Percentiles rank a stretch among this genome's conserved stretches.
phyloP scores from a whole-genome alignment of 1,139 yeast genomes.

The Chernovozyma aurita region DNA sequence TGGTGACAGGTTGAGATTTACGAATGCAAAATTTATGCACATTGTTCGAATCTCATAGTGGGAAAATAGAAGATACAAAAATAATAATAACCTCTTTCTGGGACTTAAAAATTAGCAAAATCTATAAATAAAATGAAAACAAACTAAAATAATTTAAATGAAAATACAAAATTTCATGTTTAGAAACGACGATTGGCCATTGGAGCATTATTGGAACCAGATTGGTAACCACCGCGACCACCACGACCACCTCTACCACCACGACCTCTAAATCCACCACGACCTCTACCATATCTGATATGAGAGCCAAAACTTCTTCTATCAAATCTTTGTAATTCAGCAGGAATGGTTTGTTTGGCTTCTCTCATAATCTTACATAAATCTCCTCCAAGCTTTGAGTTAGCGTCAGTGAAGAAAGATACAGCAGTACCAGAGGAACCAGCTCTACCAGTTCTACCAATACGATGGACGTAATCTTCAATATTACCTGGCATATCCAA shows the following conservation, averaged over 20 bases:
- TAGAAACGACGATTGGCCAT: slow-evolving; percentile 29
- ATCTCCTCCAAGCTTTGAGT: slow-evolving; percentile 86
- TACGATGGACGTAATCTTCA: slow-evolving; percentile 94
- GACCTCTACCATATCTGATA: slow-evolving; percentile 53
- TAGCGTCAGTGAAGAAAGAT: slow-evolving; percentile 87
- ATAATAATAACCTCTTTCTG: no score
- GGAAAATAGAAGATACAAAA: no score
- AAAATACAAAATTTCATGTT: background rate
- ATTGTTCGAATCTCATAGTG: no score
- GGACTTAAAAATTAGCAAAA: no score
- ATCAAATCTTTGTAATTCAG: slow-evolving; percentile 54
- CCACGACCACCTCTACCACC: slow-evolving; percentile 32
- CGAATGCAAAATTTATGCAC: no score
- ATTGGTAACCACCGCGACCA: slow-evolving; percentile 23
- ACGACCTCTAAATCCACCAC: slow-evolving; percentile 56
- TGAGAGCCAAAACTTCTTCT: slow-evolving; percentile 51
- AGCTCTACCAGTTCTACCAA: slow-evolving; percentile 99
- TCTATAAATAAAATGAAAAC: background rate
- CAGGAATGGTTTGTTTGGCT: slow-evolving; percentile 87
- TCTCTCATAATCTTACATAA: slow-evolving; percentile 87
- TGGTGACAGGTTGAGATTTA: no score
- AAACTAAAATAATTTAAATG: background rate
- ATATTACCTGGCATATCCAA: slow-evolving; percentile 97
- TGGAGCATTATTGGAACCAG: slow-evolving; percentile 31
- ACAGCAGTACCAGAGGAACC: slow-evolving; percentile 95